Conservation (phyloP, 1,139 yeast genomes). For the Geotrichum siamense region DNA sequence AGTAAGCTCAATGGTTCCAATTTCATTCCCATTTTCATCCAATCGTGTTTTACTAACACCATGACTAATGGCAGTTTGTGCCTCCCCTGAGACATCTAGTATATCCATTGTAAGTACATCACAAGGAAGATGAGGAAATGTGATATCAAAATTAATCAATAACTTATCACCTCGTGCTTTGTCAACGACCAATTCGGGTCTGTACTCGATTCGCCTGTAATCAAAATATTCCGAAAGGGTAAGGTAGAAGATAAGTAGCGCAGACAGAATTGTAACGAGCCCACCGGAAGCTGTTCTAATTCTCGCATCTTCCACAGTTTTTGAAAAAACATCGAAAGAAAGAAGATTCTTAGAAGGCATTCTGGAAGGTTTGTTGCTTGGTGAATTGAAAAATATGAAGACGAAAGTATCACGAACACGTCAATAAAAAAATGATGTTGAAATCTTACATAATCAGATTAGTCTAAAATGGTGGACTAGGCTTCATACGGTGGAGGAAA, state of each 20-base stretch:
- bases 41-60: slow-evolving; percentile 70
- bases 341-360: slow-evolving; percentile 36
- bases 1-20: slow-evolving; percentile 30
- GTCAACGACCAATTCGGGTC: slow-evolving; percentile 86
- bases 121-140: slow-evolving; percentile 83
- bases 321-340: slow-evolving; percentile 82
- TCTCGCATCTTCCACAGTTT: slow-evolving; percentile 89
- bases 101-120: slow-evolving; percentile 53
- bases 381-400: too few relatives aligned
- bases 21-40: slow-evolving; percentile 40
- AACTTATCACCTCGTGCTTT: slow-evolving; percentile 70
- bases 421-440: too few relatives aligned
- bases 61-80: slow-evolving; percentile 63
- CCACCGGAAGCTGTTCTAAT: slow-evolving; percentile 89
- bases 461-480: too few relatives aligned
- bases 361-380: too few relatives aligned
- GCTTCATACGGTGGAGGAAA: too few relatives aligned
- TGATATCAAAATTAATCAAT: slow-evolving; percentile 70
- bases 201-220: slow-evolving; percentile 56
- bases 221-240: slow-evolving; percentile 69
- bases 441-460: too few relatives aligned
- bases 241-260: slow-evolving; percentile 53
- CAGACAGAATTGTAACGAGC: slow-evolving; percentile 66
- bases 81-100: slow-evolving; percentile 81
- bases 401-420: too few relatives aligned